Base-by-base conservation (phyloP, 75 land plant species). In the Pinus tabuliformis region DNA sequence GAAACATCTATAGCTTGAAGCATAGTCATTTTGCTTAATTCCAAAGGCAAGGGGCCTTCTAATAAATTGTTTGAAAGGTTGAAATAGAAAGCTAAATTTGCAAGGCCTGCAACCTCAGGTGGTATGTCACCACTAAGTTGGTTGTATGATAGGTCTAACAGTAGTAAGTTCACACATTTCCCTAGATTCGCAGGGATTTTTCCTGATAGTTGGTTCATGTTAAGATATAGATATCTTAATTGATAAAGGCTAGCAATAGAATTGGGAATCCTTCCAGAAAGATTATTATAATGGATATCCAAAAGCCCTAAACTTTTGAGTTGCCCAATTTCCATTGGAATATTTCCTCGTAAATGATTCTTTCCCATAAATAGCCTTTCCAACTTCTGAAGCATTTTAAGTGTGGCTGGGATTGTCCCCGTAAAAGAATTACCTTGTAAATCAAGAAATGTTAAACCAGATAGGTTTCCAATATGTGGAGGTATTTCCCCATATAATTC, bases 41-140 rank as follows among this genome's bases (percentile, higher is more conserved):
- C 52, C 9, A 45, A 45, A 45, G 52, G 9, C 8, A 45, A 6
- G 52, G 52, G 52, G 1, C 8, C 9, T 0, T 87, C 13, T 52
- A 93, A 62, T 58, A 72, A 59, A 82, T 93, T 93, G 80, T 85
- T 42, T 20, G 90, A 92, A 20, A 90, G 73, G 74, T 86, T 78
- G 33, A 93, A 56, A 63, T 74, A 76, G 21, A 82, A 24, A 65
- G 83, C 89, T 60, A 93, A 56, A 56, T 72, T 84, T 52, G 76
- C 56, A 61, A 93, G 60, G 7, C 81, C 64, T 13, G 76, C 75
- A n/a, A 62, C 12, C 33, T 62, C 9, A 9, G 13, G 64, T 1
- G 64, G 64, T n/a, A 62, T 62, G 8, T 24, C 12, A 45, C 26
- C 64, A 24, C 13, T 62, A 12, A 62, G 33, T 12, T 28, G 26